Evolutionary conservation across 2,329 filamentous ascomycete species (phyloP).

Genomic region (Pseudogymnoascus sp.): DNA sequence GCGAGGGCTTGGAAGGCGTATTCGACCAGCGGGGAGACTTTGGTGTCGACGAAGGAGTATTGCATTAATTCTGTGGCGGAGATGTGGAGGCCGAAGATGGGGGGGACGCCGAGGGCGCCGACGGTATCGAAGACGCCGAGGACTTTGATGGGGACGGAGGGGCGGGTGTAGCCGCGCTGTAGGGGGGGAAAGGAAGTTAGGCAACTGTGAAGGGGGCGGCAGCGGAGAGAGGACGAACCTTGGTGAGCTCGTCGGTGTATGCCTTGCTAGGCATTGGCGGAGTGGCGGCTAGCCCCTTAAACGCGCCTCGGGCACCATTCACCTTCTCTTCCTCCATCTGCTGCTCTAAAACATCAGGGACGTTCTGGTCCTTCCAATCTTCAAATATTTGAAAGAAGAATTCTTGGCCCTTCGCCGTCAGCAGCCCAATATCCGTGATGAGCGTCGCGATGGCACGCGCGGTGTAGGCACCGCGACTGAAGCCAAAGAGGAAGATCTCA

Average conservation of each 20-base stretch:
- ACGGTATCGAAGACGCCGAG: constrained; percentile 45
- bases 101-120: constrained; percentile 37
- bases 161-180: constrained; percentile 3
- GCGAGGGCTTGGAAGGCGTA: constrained; percentile 44
- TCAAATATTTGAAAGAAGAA: constrained; percentile 36
- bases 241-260: not conserved
- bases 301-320: not conserved
- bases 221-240: not conserved
- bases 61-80: constrained; percentile 21
- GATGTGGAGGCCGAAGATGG: constrained; percentile 29
- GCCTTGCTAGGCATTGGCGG: not conserved
- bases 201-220: not conserved
- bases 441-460: constrained; percentile 31
- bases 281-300: not conserved
- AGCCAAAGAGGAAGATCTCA: constrained; percentile 32
- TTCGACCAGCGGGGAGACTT: constrained; percentile 34
- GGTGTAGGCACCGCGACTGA: constrained; percentile 35
- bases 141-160: constrained; percentile 35
- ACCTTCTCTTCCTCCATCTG: not conserved
- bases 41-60: constrained; percentile 36
- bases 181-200: not conserved
- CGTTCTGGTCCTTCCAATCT: constrained; percentile 31
- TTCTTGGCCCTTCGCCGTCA: constrained; percentile 36
- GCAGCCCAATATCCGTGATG: constrained; percentile 32
- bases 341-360: not conserved